Percentiles rank a stretch among this genome's conserved stretches.
phyloP scores from a whole-genome alignment of 495 filamentous ascomycete species.

The Cudoniella acicularis region DNA sequence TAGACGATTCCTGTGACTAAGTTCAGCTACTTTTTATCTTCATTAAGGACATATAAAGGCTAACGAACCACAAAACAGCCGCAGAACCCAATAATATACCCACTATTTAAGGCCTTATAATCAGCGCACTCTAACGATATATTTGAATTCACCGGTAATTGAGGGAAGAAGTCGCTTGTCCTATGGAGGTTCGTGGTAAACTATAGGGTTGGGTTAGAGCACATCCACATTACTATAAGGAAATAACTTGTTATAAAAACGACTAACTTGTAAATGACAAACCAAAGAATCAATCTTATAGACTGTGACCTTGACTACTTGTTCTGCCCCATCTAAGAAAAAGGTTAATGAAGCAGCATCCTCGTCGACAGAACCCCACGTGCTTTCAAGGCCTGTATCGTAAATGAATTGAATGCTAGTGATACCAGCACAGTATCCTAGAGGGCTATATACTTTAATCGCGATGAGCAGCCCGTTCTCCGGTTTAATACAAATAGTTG shows the following conservation, averaged over 20 bases:
- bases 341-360: conserved; percentile 3
- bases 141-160: not conserved
- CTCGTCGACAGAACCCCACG: conserved; percentile 1
- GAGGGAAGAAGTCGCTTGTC: conserved; percentile 3
- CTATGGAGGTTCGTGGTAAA: conserved; percentile 7
- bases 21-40: not conserved
- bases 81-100: conserved; percentile 9
- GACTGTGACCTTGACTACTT: conserved; percentile 6
- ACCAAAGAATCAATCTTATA: conserved; percentile 7
- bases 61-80: conserved; percentile 6
- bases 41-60: not conserved
- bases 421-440: conserved; percentile 6
- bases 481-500: conserved; percentile 1
- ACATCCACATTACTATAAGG: too few species aligned
- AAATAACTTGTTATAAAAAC: not conserved
- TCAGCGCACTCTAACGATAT: conserved; percentile 1
- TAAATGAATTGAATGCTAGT: conserved; percentile 7
- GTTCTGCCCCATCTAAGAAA: conserved; percentile 2
- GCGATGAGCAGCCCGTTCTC: conserved; percentile 7
- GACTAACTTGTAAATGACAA: conserved; percentile 4
- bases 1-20: not conserved
- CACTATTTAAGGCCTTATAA: not conserved
- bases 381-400: not conserved
- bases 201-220: conserved; percentile 2
- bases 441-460: conserved; percentile 8